These are phyloP conservation scores for Chrysoporthe austroafricana DNA, from an alignment of 2,329 filamentous ascomycete genomes.

Conservation along the genomic window DNA sequence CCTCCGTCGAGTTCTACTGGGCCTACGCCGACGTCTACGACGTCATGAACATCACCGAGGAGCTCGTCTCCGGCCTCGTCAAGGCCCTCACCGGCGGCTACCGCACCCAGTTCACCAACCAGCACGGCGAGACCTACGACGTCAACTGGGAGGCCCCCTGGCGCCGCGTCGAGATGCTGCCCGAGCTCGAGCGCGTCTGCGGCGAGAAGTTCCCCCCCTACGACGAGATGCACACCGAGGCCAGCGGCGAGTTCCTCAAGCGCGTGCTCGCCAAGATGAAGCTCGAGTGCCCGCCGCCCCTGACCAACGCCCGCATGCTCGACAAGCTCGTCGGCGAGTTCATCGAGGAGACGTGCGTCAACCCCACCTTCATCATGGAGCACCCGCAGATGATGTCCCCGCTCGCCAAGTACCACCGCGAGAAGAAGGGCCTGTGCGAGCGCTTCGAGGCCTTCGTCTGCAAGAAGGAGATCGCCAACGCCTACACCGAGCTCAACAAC, in stretches of 20 bases:
- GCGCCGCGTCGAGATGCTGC: conserved; percentile 95
- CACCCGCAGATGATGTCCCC: conserved; percentile 89
- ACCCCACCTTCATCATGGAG: conserved; percentile 88
- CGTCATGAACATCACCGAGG: conserved; percentile 88
- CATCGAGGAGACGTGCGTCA: conserved; percentile 91
- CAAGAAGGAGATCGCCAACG: conserved; percentile 97
- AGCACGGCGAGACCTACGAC: conserved; percentile 81
- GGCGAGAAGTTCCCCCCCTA: conserved; percentile 93
- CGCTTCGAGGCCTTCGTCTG: conserved; percentile 97
- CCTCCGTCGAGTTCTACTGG: conserved; percentile 95
- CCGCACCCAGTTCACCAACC: conserved; percentile 83
- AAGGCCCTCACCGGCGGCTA: conserved; percentile 87
- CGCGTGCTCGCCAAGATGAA: conserved; percentile 84
- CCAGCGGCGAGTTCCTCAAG: conserved; percentile 88
- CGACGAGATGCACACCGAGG: conserved; percentile 85
- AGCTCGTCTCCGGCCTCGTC: conserved; percentile 87
- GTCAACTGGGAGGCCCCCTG: conserved; percentile 98
- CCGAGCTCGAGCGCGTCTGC: conserved; percentile 82
- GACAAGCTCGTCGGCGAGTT: conserved; percentile 94
- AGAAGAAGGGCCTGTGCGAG: conserved; percentile 83
- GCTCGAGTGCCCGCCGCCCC: conserved; percentile 84
- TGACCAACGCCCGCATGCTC: conserved; percentile 94
- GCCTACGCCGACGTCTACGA: conserved; percentile 93
- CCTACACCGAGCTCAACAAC: conserved; percentile 83
- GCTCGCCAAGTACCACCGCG: conserved; percentile 91